phyloP scores from a whole-genome alignment of 441 rosid genomes.

The Mallotus repandus region DNA sequence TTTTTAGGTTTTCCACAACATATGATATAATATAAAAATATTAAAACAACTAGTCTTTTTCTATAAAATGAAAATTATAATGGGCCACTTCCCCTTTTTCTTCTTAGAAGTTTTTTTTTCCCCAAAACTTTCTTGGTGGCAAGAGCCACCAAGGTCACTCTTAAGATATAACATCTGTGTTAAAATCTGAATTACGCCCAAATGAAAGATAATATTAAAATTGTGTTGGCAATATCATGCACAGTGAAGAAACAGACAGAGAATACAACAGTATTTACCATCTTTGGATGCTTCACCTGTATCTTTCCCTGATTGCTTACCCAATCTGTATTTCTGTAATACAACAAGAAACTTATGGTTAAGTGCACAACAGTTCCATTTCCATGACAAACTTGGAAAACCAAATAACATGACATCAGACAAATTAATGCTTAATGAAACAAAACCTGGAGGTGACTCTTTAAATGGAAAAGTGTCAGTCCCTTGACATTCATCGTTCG shows the following conservation, averaged over 20 bases:
- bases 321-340: conserved; percentile 65
- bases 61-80: not conserved
- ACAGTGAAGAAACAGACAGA: not conserved
- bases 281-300: conserved; percentile 46
- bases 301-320: conserved; percentile 66
- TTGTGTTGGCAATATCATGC: not conserved
- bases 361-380: not conserved
- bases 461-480: conserved; percentile 65
- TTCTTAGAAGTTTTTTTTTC: not conserved
- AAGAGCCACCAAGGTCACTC: not conserved
- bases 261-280: conserved; percentile 36
- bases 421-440: too few species aligned
- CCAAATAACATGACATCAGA: not conserved
- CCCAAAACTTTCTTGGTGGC: not conserved
- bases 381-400: conserved; percentile 1
- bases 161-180: conserved; percentile 1
- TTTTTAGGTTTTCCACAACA: not conserved
- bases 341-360: conserved; percentile 4
- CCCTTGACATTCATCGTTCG: conserved; percentile 75
- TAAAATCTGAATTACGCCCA: not conserved
- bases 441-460: conserved; percentile 72
- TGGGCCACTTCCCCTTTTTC: not conserved
- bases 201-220: not conserved
- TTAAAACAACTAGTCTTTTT: not conserved
- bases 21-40: not conserved